Conservation (phyloP, 768 basidiomycete species). For the Tylopilus balloui region DNA sequence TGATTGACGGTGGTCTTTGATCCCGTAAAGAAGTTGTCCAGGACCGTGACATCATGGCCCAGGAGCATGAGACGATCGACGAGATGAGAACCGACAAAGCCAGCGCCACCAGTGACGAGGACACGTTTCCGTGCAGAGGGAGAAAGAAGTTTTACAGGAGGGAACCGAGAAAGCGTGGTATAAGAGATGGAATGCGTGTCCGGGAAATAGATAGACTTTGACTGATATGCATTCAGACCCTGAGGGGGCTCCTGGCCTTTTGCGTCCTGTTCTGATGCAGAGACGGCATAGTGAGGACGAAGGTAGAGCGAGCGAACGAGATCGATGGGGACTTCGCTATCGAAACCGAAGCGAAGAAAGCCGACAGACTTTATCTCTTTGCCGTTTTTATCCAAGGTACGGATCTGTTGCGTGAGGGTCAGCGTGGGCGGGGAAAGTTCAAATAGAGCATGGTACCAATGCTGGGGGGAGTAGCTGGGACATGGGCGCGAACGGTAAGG, state of each 20-base stretch:
- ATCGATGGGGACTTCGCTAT: constrained; percentile 77
- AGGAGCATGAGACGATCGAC: constrained; percentile 97
- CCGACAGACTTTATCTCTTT: constrained; percentile 77
- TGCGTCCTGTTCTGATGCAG: constrained; percentile 37
- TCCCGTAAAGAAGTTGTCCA: constrained; percentile 99
- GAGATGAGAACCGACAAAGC: constrained; percentile 98
- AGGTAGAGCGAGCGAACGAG: constrained; percentile 85
- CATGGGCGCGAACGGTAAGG: constrained; percentile 22
- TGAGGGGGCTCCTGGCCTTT: constrained; percentile 40
- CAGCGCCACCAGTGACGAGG: constrained; percentile 94
- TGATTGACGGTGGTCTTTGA: constrained; percentile 94
- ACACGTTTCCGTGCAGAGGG: constrained; percentile 79
- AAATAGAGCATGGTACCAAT: constrained; percentile 11
- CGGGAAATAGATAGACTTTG: constrained; percentile 83
- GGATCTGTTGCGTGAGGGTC: constrained; percentile 40
- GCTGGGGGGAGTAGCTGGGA: constrained; percentile 18
- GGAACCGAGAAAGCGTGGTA: constrained; percentile 86
- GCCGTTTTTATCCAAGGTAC: constrained; percentile 69
- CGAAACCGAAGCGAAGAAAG: constrained; percentile 83
- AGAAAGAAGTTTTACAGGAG: constrained; percentile 84
- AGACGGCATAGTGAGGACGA: constrained; percentile 67
- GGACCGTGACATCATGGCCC: constrained; percentile 94
- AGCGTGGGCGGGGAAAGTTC: not conserved
- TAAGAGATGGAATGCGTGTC: constrained; percentile 82
- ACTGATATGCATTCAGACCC: constrained; percentile 54